Base-by-base conservation (phyloP, 208 protist species). In the Balamuthia mandrillaris region DNA sequence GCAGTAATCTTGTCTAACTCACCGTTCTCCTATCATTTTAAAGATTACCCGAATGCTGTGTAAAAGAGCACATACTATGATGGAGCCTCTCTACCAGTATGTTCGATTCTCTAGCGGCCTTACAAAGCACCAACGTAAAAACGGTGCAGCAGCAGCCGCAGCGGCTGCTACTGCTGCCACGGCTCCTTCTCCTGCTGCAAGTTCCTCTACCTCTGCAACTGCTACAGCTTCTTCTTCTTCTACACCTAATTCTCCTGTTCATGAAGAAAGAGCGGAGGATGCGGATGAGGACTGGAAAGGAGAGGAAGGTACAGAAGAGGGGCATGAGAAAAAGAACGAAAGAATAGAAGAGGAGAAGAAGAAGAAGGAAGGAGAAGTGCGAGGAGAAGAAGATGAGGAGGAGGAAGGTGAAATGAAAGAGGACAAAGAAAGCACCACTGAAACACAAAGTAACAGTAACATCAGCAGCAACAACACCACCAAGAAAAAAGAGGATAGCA, bases 21-120 rank as follows among this genome's bases (percentile, higher is more conserved):
- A 6, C 29, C 4, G 7, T 24, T 7, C 27, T 5, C 21, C 65
- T 39, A 49, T 31, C 0, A 63, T 39, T 52, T 3, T 47, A 14
- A 3, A 41, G n/a, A 75, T 88, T 10, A 56, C 75, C 0, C 49
- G 63, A 6, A 63, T 77, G 37, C 51, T 88, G 44, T 61, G 72
- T 33, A n/a, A 65, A 24, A 27, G 75, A 24, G 33, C 84, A 24
- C 47, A 56, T n/a, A 3, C 27, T 1, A 68, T 88, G 37, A 10
- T 88, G n/a, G 45, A 88, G 24, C 85, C 85, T 52, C 41, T 84
- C 24, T 88, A 88, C 33, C 63, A n/a, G 35, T 3, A 14, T 12
- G 83, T 88, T 14, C 83, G 78, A 39, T 84, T 78, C 65, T 1
- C 74, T 41, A 18, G 39, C 1, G 1, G 39, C 39, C 31, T 35